Conservation (phyloP, 495 filamentous ascomycete species). For the Penicillium flavigenum region DNA sequence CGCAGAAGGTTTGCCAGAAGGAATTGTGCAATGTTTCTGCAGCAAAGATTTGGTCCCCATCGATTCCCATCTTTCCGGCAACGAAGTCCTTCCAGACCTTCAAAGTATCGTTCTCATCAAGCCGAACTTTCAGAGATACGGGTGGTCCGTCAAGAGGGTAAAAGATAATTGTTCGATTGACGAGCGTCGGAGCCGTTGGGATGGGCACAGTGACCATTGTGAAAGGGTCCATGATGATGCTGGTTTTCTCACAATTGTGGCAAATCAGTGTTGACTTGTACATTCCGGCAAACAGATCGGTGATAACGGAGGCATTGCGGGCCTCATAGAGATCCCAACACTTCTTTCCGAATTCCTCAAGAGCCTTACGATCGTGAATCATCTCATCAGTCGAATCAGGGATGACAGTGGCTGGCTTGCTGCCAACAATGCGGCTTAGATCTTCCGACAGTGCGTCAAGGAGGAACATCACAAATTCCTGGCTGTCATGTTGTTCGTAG, state of each 20-base stretch:
- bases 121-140: conserved; percentile 73
- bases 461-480: conserved; percentile 95
- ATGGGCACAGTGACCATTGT: conserved; percentile 90
- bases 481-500: conserved; percentile 94
- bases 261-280: conserved; percentile 97
- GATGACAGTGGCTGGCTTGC: conserved; percentile 97
- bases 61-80: conserved; percentile 60
- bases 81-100: conserved; percentile 73
- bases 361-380: conserved; percentile 73
- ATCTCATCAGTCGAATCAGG: conserved; percentile 97
- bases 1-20: conserved; percentile 81
- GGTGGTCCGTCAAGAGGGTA: conserved; percentile 67
- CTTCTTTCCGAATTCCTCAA: conserved; percentile 77
- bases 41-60: conserved; percentile 60
- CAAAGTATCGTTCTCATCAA: conserved; percentile 78
- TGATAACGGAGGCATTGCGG: conserved; percentile 91
- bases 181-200: conserved; percentile 71
- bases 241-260: conserved; percentile 87
- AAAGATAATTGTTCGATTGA: conserved; percentile 69
- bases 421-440: conserved; percentile 77
- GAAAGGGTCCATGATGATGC: conserved; percentile 98
- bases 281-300: conserved; percentile 92
- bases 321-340: conserved; percentile 91
- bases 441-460: conserved; percentile 95
- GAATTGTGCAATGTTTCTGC: conserved; percentile 75